Evolutionary conservation across 2,329 filamentous ascomycete genomes (phyloP), one percentile per base, ranked within the genome.

Genomic region (Macrophomina phaseolina): DNA sequence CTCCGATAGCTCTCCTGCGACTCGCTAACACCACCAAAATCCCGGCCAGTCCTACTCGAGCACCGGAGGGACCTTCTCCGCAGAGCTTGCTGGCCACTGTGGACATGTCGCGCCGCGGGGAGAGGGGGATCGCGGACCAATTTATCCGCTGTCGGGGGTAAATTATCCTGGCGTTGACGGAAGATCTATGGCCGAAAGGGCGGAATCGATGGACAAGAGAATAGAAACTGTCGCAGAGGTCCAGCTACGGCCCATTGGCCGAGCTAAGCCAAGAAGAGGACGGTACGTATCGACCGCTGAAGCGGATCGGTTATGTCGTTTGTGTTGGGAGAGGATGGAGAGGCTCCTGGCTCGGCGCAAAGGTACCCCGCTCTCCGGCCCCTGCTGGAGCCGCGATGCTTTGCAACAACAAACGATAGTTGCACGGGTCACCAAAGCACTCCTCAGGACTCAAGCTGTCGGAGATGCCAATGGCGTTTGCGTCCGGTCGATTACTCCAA

Each of bases 141-240:
- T 61, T 61, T 61, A 61, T 61, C 56, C 56, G 56, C 11, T 48
- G 56, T 40, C 28, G 16, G 34, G 23, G 23, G 7, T 42, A 58
- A 58, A 42, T 14, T 38, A 38, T 38, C 7, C 9, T 58, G 36
- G 23, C n/a, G 40, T 30, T 6, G 30, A 32, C 56, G 56, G 56
- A 61, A 46, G 56, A 61, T 61, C 40, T 61, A 34, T n/a, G 56
- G n/a, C 56, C 56, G 56, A 48, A 48, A 45, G 12, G 16, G 42
- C 42, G 42, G 36, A 38, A 8, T 12, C 7, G 36, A 38, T 8
- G 36, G 36, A 12, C 36, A 12, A 38, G 23, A 8, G 36, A 38
- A 38, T 38, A 38, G 23, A 23, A 23, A 3, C 23, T 23, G 23
- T 23, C 23, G 23, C 23, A 38, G 36, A 38, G 36, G 36, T 8